These are phyloP conservation scores for Tilletia horrida DNA, from an alignment of 1,284 basidiomycete species.

Conservation along the genomic window DNA sequence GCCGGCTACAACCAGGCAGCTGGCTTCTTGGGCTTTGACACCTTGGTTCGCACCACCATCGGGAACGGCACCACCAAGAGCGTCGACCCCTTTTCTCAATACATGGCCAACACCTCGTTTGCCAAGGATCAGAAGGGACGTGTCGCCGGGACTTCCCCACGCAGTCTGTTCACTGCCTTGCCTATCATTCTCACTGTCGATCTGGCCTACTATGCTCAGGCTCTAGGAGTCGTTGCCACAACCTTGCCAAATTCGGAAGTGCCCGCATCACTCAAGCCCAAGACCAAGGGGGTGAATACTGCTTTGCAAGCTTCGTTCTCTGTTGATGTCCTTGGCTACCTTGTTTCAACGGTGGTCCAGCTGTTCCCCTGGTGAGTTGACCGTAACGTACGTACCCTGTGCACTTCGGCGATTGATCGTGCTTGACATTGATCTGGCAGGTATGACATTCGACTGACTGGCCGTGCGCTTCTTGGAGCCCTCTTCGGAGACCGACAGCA, in stretches of 20 bases:
- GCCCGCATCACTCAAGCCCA: background rate
- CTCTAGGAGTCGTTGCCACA: background rate
- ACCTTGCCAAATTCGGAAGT: background rate
- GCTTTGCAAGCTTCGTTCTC: conserved; percentile 6
- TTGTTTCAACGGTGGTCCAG: background rate
- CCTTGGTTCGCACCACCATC: conserved; percentile 7
- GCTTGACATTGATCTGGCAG: background rate
- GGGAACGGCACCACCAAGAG: background rate
- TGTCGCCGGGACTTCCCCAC: conserved; percentile 5
- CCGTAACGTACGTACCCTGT: too few relatives aligned
- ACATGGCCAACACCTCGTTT: background rate
- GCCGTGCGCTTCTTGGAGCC: conserved; percentile 3
- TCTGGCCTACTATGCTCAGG: background rate
- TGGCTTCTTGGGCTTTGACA: conserved; percentile 19
- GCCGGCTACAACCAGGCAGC: conserved; percentile 21
- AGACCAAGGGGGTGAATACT: background rate
- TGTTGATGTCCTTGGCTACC: background rate
- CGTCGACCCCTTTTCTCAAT: background rate
- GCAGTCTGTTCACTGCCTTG: conserved; percentile 19
- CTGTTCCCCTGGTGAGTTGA: background rate
- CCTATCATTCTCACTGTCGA: conserved; percentile 20
- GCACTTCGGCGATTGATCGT: too few relatives aligned
- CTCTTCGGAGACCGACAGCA: conserved; percentile 18
- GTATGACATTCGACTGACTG: conserved; percentile 1
- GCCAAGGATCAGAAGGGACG: background rate